phyloP scores from a whole-genome alignment of 108 stramenopile genomes.

The Conticribra guillardii region DNA sequence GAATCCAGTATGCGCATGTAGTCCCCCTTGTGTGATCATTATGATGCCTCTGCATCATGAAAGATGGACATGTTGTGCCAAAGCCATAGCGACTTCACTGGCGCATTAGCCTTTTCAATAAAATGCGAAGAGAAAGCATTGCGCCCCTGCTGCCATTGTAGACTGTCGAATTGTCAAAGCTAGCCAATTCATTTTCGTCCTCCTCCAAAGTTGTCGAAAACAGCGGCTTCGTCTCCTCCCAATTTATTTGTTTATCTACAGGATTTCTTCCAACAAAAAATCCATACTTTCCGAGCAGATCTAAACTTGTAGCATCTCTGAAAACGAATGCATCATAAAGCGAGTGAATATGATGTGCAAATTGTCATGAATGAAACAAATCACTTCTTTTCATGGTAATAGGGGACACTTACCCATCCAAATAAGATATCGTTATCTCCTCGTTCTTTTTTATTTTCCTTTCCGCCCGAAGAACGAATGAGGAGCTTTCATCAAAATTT shows the following conservation, averaged over 20 bases:
- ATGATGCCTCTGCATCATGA: too few species aligned
- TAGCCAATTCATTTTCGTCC: not conserved
- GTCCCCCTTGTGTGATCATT: too few species aligned
- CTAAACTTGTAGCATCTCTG: slow-evolving; percentile 16
- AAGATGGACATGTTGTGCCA: too few species aligned
- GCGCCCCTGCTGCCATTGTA: slow-evolving; percentile 7
- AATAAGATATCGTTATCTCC: slow-evolving; percentile 30
- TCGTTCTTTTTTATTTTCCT: slow-evolving; percentile 10
- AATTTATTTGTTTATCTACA: slow-evolving; percentile 17
- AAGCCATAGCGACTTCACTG: too few species aligned
- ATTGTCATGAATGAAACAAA: too few species aligned
- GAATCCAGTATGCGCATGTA: too few species aligned
- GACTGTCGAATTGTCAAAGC: not conserved
- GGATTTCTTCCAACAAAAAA: slow-evolving; percentile 17
- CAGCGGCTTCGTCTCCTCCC: slow-evolving; percentile 4
- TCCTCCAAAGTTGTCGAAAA: slow-evolving; percentile 5
- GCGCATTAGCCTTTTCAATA: slow-evolving; percentile 3
- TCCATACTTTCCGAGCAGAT: slow-evolving; percentile 34
- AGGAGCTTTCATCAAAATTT: slow-evolving; percentile 19
- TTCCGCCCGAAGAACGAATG: slow-evolving; percentile 16
- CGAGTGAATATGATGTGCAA: too few species aligned
- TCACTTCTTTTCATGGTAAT: too few species aligned
- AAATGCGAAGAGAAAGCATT: slow-evolving; percentile 36
- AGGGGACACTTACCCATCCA: too few species aligned
- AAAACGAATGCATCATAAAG: too few species aligned